Evolutionary conservation across 2,329 filamentous ascomycete genomes (phyloP).

Genomic region (Phaeoacremonium minimum): DNA sequence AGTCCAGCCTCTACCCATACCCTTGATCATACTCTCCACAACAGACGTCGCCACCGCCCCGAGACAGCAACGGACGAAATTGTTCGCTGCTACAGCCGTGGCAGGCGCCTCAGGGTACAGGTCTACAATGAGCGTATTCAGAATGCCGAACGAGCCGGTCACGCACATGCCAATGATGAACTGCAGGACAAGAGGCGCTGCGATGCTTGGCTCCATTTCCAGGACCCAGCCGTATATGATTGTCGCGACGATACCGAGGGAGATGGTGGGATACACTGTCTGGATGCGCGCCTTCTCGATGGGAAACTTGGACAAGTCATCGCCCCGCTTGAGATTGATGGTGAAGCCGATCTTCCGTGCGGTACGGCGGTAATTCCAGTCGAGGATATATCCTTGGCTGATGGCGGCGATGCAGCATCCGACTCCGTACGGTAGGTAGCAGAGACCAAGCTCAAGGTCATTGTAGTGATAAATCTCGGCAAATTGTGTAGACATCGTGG

Average conservation of each 20-base stretch:
- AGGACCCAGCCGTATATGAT: conserved; percentile 56
- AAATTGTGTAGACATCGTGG: conserved; percentile 49
- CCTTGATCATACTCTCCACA: conserved; percentile 52
- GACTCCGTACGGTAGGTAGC: conserved; percentile 49
- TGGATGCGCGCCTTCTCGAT: conserved; percentile 52
- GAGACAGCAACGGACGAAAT: conserved; percentile 57
- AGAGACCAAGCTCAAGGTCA: conserved; percentile 47
- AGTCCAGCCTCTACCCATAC: conserved; percentile 58
- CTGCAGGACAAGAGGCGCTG: conserved; percentile 49
- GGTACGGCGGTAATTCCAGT: conserved; percentile 68
- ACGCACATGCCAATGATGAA: conserved; percentile 55
- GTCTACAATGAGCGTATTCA: conserved; percentile 62
- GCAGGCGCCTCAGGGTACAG: conserved; percentile 56
- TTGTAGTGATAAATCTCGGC: conserved; percentile 45
- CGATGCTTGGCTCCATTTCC: conserved; percentile 43
- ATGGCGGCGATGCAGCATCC: conserved; percentile 45
- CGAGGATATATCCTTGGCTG: conserved; percentile 52
- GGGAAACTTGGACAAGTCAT: conserved; percentile 46
- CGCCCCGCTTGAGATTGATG: conserved; percentile 54
- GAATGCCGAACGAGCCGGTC: conserved; percentile 58
- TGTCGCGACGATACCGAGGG: conserved; percentile 46
- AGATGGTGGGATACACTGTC: conserved; percentile 49
- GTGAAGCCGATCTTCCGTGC: conserved; percentile 57
- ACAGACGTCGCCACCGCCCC: conserved; percentile 56
- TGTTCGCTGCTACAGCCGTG: conserved; percentile 60